A percentile compares a stretch with the other conserved stretches of the same genome.
Evolutionary conservation across 345 rosid genomes (phyloP).

Genomic region (Euphorbia tirucalli): DNA sequence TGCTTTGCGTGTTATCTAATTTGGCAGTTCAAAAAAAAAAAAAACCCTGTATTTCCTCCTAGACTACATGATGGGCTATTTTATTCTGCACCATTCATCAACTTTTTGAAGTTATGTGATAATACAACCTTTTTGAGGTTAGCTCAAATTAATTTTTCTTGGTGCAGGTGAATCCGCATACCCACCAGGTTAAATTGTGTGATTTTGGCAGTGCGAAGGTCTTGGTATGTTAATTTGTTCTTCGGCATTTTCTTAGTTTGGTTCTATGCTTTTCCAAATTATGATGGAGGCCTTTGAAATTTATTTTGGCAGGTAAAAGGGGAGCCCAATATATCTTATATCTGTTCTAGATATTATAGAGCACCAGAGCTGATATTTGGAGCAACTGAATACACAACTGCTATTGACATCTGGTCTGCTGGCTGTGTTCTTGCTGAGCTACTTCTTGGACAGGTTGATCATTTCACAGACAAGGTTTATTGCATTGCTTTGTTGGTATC

Average conservation of each 20-base stretch:
- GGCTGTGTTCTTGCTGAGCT: conserved; percentile 96
- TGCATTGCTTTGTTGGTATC: neutral
- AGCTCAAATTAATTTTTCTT: neutral
- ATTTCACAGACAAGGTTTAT: conserved; percentile 3
- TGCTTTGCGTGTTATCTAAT: neutral
- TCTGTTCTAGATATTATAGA: conserved; percentile 94
- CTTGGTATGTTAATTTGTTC: conserved; percentile 50
- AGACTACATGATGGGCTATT: neutral
- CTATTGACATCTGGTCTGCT: conserved; percentile 97
- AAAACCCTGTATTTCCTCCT: neutral
- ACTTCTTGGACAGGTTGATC: conserved; percentile 80
- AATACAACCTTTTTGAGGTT: neutral
- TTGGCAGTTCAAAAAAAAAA: neutral
- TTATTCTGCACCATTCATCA: neutral
- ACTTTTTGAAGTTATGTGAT: neutral
- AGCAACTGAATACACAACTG: conserved; percentile 89
- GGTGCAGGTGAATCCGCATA: conserved; percentile 89
- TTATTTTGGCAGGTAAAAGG: conserved; percentile 77
- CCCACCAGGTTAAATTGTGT: conserved; percentile 94
- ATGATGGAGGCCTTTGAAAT: conserved; percentile 11
- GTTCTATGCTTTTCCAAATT: neutral
- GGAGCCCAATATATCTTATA: conserved; percentile 94
- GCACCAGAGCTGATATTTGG: conserved; percentile 99
- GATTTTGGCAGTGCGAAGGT: conserved; percentile 99
- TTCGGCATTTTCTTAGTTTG: neutral